Evolutionary conservation across 306 rosid genomes (phyloP), one percentile per base, ranked within the genome.

Genomic region (Cicer bijugum): DNA sequence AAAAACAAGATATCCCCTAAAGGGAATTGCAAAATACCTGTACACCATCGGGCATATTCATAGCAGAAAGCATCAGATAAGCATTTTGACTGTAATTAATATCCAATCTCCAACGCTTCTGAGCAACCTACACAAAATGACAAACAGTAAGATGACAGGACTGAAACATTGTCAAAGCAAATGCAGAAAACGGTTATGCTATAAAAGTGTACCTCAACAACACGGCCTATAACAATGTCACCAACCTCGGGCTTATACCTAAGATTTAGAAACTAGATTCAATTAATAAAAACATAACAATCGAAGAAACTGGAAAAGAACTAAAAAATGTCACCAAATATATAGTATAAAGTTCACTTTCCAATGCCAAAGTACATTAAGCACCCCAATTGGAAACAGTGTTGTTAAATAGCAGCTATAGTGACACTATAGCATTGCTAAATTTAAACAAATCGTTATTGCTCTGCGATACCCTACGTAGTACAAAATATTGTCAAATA

Each of bases 201-300:
- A 72, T 10, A 10, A 43, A 19, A 5, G 1, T 9, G 6, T 76
- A 88, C 98, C 99, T 91, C 96, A 28, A 82, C 28, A 74, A 89
- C 96, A 76, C 97, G 97, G 8, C 99, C 95, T 9, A 91, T 84
- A 46, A 91, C 69, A 17, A 91, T 89, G 82, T 94, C 99, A 47
- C 97, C 98, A 73, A 89, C 96, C 81, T 94, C 98, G 0, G 98
- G 97, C 78, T 94, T 94, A 81, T 91, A 94, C 86, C 97, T 89
- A 75, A 14, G 5, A 79, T 51, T 60, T 3, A 33, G 2, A 12
- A 39, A 50, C 15, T 9, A 12, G n/a, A 71, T 45, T 52, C 68
- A 23, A 73, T 67, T 14, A 72, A 61, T 45, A 12, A 75, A 33
- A 75, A 28, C 9, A 59, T 28, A 44, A 44, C 0, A 61, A 69